Percentiles rank a stretch among this genome's conserved stretches.
These are phyloP conservation scores for Zelonia costaricensis DNA, from an alignment of 208 protist genomes.

Conservation along the genomic window DNA sequence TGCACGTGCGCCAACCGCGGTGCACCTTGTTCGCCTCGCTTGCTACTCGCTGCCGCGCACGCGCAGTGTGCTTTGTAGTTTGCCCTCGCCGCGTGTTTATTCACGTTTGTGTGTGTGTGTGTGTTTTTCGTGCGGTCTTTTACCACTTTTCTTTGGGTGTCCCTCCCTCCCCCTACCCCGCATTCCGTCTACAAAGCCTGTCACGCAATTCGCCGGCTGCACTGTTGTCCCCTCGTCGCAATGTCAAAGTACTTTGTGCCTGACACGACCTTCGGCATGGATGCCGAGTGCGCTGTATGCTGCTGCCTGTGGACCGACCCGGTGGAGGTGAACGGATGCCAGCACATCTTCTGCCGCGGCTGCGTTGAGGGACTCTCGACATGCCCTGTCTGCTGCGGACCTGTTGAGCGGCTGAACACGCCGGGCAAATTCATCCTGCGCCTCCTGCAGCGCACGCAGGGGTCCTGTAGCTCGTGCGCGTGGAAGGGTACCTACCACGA, in stretches of 20 bases:
- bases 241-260: conserved; percentile 59
- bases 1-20: no score
- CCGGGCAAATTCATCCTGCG: conserved; percentile 49
- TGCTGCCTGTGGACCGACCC: conserved; percentile 46
- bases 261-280: conserved; percentile 35
- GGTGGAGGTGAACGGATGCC: conserved; percentile 43
- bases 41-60: no score
- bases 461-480: conserved; percentile 50
- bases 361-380: conserved; percentile 36
- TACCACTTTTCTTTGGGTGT: neutral
- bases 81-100: neutral
- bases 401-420: conserved; percentile 19
- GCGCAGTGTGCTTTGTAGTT: neutral
- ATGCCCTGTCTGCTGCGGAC: conserved; percentile 54
- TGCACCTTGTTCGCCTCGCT: no score
- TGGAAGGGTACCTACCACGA: conserved; percentile 64
- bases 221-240: no score
- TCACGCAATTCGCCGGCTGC: no score
- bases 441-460: conserved; percentile 37
- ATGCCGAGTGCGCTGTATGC: conserved; percentile 53
- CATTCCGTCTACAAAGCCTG: no score
- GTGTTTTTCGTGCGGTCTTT: neutral
- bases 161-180: neutral
- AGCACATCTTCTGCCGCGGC: conserved; percentile 61
- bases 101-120: neutral